Evolutionary conservation across 164 flowering plant genomes (phyloP).

Genomic region (Sextonia rubra): DNA sequence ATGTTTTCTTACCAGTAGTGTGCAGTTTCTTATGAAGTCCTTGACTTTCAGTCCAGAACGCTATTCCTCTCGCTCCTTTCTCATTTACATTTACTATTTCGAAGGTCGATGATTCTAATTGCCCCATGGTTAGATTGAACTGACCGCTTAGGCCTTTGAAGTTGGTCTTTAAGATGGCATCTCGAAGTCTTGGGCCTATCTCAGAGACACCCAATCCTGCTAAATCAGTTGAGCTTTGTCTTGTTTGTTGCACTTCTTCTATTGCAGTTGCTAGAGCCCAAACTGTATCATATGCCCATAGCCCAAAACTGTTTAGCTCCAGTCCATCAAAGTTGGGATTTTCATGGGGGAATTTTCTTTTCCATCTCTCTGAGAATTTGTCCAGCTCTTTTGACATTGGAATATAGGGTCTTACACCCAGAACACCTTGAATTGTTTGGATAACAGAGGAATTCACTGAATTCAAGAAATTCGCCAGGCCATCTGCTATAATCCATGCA

Average conservation of each 20-base stretch:
- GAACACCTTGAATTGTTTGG: constrained; percentile 21
- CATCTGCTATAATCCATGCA: constrained; percentile 20
- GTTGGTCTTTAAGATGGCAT: constrained; percentile 11
- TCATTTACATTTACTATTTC: constrained; percentile 33
- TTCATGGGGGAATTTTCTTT: neutral
- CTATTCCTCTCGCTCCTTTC: constrained; percentile 19
- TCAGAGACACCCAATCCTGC: neutral
- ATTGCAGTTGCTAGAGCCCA: constrained; percentile 37
- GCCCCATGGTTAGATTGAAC: constrained; percentile 25
- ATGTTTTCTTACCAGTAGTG: neutral
- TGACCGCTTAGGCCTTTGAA: constrained; percentile 37
- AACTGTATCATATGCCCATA: constrained; percentile 47
- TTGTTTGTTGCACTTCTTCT: constrained; percentile 15
- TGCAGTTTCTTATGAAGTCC: constrained; percentile 17
- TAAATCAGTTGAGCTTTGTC: neutral
- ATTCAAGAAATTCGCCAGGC: constrained; percentile 5
- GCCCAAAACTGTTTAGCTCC: constrained; percentile 19
- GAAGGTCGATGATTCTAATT: constrained; percentile 20
- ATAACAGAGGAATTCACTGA: constrained; percentile 8
- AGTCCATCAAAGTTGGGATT: neutral
- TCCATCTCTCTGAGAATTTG: constrained; percentile 13
- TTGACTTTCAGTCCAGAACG: constrained; percentile 27
- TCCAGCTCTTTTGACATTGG: constrained; percentile 9
- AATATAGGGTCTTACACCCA: constrained; percentile 20
- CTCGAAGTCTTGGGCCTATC: constrained; percentile 8